phyloP scores from a whole-genome alignment of 441 rosid species.

The Metrosideros polymorpha region DNA sequence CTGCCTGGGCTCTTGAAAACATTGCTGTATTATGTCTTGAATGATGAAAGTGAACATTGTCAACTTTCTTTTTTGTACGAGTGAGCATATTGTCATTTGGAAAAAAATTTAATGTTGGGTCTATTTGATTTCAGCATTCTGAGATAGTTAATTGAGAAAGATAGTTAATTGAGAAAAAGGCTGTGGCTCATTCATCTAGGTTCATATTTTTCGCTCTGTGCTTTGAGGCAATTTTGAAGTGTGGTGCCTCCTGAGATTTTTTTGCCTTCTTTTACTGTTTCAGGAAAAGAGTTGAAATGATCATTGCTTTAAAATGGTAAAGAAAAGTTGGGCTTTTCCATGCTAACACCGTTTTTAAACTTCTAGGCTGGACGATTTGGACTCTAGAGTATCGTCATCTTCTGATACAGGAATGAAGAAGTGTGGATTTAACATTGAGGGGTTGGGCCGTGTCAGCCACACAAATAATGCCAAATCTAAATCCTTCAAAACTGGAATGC shows the following conservation, averaged over 20 bases:
- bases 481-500: conserved; percentile 75
- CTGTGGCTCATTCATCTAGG: not conserved
- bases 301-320: not conserved
- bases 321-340: not conserved
- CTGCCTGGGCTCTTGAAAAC: not conserved
- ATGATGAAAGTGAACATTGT: not conserved
- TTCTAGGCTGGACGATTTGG: conserved; percentile 89
- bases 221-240: not conserved
- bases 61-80: not conserved
- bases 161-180: not conserved
- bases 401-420: conserved; percentile 47
- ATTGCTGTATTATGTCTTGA: not conserved
- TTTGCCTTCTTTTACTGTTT: not conserved
- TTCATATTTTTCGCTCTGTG: not conserved
- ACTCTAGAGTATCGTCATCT: conserved; percentile 63
- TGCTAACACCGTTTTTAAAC: conserved; percentile 5
- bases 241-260: not conserved
- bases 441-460: conserved; percentile 38
- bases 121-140: not conserved
- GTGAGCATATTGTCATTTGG: not conserved
- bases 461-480: conserved; percentile 40
- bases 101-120: not conserved
- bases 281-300: not conserved
- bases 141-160: not conserved
- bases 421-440: conserved; percentile 67